Percentiles rank a stretch among this genome's conserved stretches.
Evolutionary conservation across 2,329 filamentous ascomycete species (phyloP).

Genomic region (Atkinsonella hypoxylon): DNA sequence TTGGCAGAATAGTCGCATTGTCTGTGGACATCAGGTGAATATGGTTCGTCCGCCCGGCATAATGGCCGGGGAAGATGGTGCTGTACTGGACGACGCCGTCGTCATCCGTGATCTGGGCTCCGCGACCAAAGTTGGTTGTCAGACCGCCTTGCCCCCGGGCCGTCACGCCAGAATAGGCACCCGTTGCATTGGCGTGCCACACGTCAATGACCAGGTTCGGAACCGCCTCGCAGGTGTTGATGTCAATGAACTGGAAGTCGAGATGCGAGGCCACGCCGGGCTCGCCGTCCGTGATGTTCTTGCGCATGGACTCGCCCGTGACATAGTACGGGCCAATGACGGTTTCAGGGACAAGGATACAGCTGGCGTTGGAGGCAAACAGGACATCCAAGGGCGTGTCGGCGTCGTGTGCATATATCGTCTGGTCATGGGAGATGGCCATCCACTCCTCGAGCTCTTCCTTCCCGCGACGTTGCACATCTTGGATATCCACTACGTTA

Average conservation of each 20-base stretch:
- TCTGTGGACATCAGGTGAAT: slow-evolving; percentile 23
- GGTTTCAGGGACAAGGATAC: slow-evolving; percentile 8
- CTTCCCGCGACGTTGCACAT: slow-evolving; percentile 2
- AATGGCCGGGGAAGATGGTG: slow-evolving; percentile 32
- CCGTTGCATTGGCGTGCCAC: slow-evolving; percentile 34
- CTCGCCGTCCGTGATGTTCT: slow-evolving; percentile 27
- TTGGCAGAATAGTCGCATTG: slow-evolving; percentile 26
- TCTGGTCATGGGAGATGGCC: slow-evolving; percentile 3
- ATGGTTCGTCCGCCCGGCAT: slow-evolving; percentile 27
- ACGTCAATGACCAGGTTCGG: slow-evolving; percentile 28
- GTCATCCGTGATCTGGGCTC: slow-evolving; percentile 25
- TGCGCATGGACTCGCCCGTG: slow-evolving; percentile 25
- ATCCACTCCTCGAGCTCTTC: slow-evolving; percentile 5
- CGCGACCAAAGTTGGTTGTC: slow-evolving; percentile 26
- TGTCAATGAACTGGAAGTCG: slow-evolving; percentile 31
- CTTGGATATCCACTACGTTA: background rate
- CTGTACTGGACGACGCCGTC: slow-evolving; percentile 30
- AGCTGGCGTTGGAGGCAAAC: slow-evolving; percentile 9
- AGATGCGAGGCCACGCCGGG: slow-evolving; percentile 27
- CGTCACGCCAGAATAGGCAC: slow-evolving; percentile 31
- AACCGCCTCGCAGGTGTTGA: slow-evolving; percentile 28
- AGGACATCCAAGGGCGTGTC: slow-evolving; percentile 5
- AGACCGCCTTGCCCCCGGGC: slow-evolving; percentile 23
- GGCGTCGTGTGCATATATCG: slow-evolving; percentile 1
- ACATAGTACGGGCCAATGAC: slow-evolving; percentile 16